Percentiles rank a stretch among this genome's conserved stretches.
phyloP scores from a whole-genome alignment of 345 rosid species.

The Eucalyptus caleyi region DNA sequence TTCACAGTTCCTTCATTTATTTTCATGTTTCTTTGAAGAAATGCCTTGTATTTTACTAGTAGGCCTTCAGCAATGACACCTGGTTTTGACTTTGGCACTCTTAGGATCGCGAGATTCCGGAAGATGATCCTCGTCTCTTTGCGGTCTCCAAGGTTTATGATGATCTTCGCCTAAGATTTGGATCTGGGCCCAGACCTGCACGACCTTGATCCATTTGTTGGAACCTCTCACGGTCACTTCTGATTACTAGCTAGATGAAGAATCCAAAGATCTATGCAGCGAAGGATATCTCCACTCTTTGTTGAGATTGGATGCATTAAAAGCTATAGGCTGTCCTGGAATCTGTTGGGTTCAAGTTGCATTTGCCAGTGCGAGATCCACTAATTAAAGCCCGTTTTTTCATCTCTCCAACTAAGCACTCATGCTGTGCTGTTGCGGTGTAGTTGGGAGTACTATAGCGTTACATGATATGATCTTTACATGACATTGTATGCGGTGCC shows the following conservation, averaged over 20 bases:
- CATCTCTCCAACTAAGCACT: background rate
- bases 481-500: background rate
- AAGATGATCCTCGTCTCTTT: constrained; percentile 61
- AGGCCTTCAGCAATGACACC: background rate
- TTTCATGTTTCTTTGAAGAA: background rate
- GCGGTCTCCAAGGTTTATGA: constrained; percentile 39
- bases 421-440: background rate
- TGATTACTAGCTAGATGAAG: background rate
- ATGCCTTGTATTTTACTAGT: background rate
- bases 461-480: background rate
- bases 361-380: background rate
- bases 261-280: background rate
- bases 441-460: background rate
- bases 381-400: background rate
- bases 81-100: background rate
- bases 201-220: background rate
- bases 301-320: background rate
- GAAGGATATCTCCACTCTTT: background rate
- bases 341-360: background rate
- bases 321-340: background rate
- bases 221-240: background rate
- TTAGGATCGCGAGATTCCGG: constrained; percentile 75
- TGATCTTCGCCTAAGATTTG: constrained; percentile 21
- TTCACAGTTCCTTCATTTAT: background rate
- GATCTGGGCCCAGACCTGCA: constrained; percentile 2